Evolutionary conservation across 1,139 yeast genomes (phyloP), one percentile per base, ranked within the genome.

Genomic region (Debaryomycetaceae sp.): DNA sequence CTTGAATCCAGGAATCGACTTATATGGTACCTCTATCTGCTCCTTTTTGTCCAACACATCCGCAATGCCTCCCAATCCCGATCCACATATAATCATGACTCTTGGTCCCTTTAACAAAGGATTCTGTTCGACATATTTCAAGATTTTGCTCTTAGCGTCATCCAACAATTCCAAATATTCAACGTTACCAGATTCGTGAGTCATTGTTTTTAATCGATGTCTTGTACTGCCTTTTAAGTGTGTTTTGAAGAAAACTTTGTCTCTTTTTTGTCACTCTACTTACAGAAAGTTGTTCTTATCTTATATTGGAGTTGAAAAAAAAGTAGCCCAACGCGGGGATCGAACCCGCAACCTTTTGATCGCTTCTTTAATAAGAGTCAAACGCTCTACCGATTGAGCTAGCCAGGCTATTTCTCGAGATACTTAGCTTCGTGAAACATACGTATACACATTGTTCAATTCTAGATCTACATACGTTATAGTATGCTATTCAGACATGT

Each of bases 51-150:
- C 63, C 47, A 85, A 60, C 50, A 75, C 65, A 42, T 79, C 70
- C 1, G 93, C 85, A 43, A 93, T 84, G 0, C 96, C 96, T 7
- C 97, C 96, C 13, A 93, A 73, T 0, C 98, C 98, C 4, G 97
- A 88, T 5, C 99, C 98, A 68, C 98, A 91, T 42, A 93, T 86
- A 52, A 93, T 85, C 56, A 91, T 78, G 1, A 81, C 85, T 47
- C 81, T 70, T 1, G 95, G 93, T 27, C 57, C 46, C 36, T 53
- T 22, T 37, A 70, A 52, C 14, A 43, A 51, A 5, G 69, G 65
- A 14, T 49, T 40, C 9, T 46, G 27, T 2, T 37, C 39, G 42
- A 61, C 50, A 14, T 42, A 43, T 24, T 45, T 30, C 33, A 55
- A 49, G 36, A 64, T 53, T 17, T 46, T 53, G 6, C 47, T 38